These are phyloP conservation scores for Russula sp. DNA, from an alignment of 768 basidiomycete genomes.

Conservation along the genomic window DNA sequence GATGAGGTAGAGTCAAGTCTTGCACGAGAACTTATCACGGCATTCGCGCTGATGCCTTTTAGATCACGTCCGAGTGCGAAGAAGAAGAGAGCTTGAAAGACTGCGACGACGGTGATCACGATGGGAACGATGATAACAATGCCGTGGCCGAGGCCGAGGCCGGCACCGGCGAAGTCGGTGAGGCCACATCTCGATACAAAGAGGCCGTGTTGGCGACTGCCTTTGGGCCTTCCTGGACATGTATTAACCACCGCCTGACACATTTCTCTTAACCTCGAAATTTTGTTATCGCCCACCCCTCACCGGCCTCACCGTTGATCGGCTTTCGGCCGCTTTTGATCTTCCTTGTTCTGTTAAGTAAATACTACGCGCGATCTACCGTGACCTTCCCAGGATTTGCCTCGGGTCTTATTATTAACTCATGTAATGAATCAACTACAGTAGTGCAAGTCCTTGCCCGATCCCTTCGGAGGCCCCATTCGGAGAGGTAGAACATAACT, in stretches of 20 bases:
- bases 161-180: background rate
- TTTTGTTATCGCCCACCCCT: background rate
- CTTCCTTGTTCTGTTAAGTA: constrained; percentile 10
- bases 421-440: background rate
- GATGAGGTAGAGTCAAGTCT: constrained; percentile 12
- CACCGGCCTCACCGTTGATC: too few relatives aligned
- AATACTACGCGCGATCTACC: too few relatives aligned
- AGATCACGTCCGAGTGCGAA: constrained; percentile 6
- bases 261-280: constrained; percentile 17
- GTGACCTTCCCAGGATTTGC: background rate
- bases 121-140: too few relatives aligned
- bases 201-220: constrained; percentile 13
- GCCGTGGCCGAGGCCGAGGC: background rate
- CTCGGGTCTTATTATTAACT: background rate
- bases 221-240: constrained; percentile 8
- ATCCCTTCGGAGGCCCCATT: background rate
- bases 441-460: background rate
- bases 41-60: background rate
- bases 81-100: background rate
- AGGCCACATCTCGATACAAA: background rate
- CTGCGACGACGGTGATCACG: background rate
- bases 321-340: background rate
- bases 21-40: background rate
- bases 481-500: too few relatives aligned
- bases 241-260: constrained; percentile 4